Percentiles rank a stretch among this genome's conserved stretches.
Conservation (phyloP, 2,329 filamentous ascomycete species). For the Calycina marina region DNA sequence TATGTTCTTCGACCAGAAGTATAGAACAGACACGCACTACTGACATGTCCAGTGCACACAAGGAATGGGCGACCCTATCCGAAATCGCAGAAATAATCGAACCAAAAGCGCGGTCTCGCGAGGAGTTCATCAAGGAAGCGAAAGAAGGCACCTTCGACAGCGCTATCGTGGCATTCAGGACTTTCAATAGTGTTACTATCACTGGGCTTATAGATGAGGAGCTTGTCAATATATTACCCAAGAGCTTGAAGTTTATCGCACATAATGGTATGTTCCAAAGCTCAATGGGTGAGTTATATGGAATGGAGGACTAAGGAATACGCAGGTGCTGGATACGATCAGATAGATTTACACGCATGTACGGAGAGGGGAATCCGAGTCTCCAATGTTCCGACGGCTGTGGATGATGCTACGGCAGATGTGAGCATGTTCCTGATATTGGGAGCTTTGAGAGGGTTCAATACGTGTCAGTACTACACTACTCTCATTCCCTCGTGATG, state of each 20-base stretch:
- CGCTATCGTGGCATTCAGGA: conserved; percentile 52
- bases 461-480: conserved; percentile 30
- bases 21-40: background rate
- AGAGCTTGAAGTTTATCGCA: conserved; percentile 40
- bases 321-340: conserved; percentile 70
- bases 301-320: background rate
- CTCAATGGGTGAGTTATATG: background rate
- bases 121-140: conserved; percentile 56
- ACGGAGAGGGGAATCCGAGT: conserved; percentile 51
- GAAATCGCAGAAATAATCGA: conserved; percentile 49
- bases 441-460: conserved; percentile 63
- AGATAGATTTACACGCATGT: conserved; percentile 61
- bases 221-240: conserved; percentile 42
- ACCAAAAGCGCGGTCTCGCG: conserved; percentile 44
- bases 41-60: conserved; percentile 43
- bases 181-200: conserved; percentile 45
- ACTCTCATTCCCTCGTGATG: too few species aligned
- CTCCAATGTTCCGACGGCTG: conserved; percentile 68
- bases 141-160: conserved; percentile 50
- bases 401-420: conserved; percentile 75
- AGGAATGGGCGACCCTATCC: conserved; percentile 46
- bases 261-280: conserved; percentile 36
- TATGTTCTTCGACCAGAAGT: conserved; percentile 26
- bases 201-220: conserved; percentile 61
- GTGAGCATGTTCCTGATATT: conserved; percentile 68